Evolutionary conservation across 176 grass and related monocot species (phyloP).

Genomic region (Panicum miliaceum): DNA sequence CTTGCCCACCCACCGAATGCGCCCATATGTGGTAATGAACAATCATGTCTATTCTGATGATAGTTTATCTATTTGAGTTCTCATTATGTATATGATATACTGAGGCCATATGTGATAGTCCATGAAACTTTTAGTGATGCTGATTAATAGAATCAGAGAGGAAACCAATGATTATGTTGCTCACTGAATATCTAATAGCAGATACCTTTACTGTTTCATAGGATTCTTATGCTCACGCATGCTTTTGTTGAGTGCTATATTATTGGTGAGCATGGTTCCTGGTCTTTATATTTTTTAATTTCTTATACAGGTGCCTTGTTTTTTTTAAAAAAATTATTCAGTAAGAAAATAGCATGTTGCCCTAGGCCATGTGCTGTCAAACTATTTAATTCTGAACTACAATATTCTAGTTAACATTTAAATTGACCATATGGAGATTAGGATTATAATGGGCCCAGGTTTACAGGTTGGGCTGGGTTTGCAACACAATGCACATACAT

Average conservation of each 20-base stretch:
- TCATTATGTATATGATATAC: constrained; percentile 3
- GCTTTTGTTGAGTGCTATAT: constrained; percentile 24
- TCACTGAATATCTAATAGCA: background rate
- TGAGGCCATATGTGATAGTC: constrained; percentile 3
- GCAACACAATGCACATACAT: background rate
- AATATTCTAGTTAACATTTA: background rate
- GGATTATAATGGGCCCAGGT: background rate
- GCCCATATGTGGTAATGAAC: constrained; percentile 95
- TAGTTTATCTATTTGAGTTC: constrained; percentile 25
- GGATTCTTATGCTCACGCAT: constrained; percentile 21
- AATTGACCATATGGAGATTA: constrained; percentile 2
- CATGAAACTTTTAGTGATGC: background rate
- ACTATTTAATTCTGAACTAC: constrained; percentile 20
- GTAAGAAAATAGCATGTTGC: background rate
- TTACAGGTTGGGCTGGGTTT: background rate
- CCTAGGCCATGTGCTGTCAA: background rate
- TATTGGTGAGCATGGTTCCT: constrained; percentile 25
- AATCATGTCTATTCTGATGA: constrained; percentile 35
- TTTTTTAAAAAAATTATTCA: background rate
- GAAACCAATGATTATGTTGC: constrained; percentile 5
- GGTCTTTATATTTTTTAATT: constrained; percentile 21
- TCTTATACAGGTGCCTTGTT: background rate
- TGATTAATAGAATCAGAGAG: constrained; percentile 1
- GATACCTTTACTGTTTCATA: constrained; percentile 17
- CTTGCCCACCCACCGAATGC: constrained; percentile 85